Conservation (phyloP, 768 basidiomycete genomes). For the Lentinula sp. region DNA sequence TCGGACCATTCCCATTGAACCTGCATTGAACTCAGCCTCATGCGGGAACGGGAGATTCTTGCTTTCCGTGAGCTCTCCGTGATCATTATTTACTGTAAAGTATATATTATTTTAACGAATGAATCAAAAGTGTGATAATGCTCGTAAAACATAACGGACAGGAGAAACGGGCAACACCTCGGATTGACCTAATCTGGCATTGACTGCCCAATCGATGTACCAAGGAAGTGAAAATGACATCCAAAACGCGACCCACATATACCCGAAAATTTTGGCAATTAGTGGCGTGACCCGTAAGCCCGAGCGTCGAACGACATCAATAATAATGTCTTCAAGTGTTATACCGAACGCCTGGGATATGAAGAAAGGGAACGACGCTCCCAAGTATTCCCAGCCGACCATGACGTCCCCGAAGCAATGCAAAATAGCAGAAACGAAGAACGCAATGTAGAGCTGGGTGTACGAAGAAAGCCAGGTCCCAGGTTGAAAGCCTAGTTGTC, state of each 20-base stretch:
- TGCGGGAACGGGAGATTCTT: too few species aligned
- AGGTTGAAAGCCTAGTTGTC: not conserved
- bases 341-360: not conserved
- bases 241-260: not conserved
- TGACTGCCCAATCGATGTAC: not conserved
- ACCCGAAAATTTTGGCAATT: not conserved
- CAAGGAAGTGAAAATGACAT: not conserved
- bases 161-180: not conserved
- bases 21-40: too few species aligned
- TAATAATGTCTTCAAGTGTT: not conserved
- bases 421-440: not conserved
- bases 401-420: not conserved
- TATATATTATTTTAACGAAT: not conserved
- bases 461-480: not conserved
- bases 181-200: not conserved
- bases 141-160: not conserved
- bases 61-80: too few species aligned
- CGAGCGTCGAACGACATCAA: not conserved
- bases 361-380: not conserved
- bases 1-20: too few species aligned
- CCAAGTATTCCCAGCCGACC: not conserved
- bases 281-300: not conserved
- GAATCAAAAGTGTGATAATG: not conserved
- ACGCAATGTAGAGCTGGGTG: constrained; percentile 1
- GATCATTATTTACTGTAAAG: not conserved